A percentile compares a stretch with the other conserved stretches of the same genome.
These are phyloP conservation scores for Hepatocystis sp. DNA, from an alignment of 169 alveolate genomes.

Conservation along the genomic window DNA sequence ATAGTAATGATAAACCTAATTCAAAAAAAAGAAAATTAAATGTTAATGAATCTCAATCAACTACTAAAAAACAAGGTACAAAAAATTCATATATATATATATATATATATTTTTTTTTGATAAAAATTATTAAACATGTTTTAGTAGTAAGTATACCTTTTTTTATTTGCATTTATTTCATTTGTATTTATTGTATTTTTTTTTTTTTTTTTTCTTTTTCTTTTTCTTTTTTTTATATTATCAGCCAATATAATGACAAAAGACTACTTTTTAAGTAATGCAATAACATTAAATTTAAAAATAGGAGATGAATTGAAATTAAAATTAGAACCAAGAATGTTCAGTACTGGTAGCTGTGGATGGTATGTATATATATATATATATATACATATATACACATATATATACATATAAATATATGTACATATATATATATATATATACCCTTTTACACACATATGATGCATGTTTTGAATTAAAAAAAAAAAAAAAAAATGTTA, in stretches of 20 bases:
- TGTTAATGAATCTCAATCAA: constrained; percentile 18
- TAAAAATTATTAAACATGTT: too few species aligned
- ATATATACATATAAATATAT: too few species aligned
- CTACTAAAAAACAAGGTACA: constrained; percentile 73
- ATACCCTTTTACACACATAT: not conserved
- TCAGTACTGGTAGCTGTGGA: constrained; percentile 85
- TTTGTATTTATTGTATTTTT: not conserved
- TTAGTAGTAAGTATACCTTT: too few species aligned
- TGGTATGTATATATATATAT: constrained; percentile 64
- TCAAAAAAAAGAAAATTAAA: constrained; percentile 63
- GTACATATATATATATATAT: too few species aligned
- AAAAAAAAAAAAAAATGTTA: too few species aligned
- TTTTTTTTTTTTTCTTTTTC: not conserved
- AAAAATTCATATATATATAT: constrained; percentile 1
- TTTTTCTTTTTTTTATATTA: not conserved
- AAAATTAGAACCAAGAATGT: constrained; percentile 78
- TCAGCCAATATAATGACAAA: constrained; percentile 82
- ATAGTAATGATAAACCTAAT: constrained; percentile 36
- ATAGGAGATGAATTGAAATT: constrained; percentile 67
- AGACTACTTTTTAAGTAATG: constrained; percentile 77
- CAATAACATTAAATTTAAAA: constrained; percentile 62
- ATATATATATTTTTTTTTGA: not conserved
- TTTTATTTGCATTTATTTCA: too few species aligned
- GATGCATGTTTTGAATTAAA: too few species aligned
- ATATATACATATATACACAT: not conserved